Conservation (phyloP, 495 filamentous ascomycete genomes). For the Aspergillus wentii region DNA sequence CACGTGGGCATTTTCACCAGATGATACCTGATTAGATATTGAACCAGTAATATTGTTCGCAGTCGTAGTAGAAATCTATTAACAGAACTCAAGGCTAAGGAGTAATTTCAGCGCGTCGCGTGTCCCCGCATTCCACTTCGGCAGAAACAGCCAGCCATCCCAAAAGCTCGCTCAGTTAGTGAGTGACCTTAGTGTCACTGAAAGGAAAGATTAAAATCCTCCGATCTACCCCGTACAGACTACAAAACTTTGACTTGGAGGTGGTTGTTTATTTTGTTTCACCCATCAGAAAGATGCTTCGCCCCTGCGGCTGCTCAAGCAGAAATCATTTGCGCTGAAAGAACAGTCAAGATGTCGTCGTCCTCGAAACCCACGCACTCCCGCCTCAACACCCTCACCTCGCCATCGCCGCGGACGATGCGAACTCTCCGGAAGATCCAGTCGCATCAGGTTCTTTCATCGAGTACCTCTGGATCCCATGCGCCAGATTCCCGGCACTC, state of each 20-base stretch:
- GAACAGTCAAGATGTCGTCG: constrained; percentile 12
- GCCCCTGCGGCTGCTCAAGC: constrained; percentile 2
- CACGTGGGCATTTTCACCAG: no score
- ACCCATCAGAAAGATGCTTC: constrained; percentile 11
- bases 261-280: no score
- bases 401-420: constrained; percentile 43
- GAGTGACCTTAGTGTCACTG: no score
- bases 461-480: constrained; percentile 19
- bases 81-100: no score
- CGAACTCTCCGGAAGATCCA: constrained; percentile 49
- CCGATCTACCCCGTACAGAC: constrained; percentile 1
- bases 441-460: constrained; percentile 46
- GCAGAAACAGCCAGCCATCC: no score
- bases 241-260: no score
- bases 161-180: no score
- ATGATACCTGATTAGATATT: no score
- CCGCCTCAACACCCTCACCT: constrained; percentile 31
- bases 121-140: constrained; percentile 20
- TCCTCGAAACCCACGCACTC: constrained; percentile 19
- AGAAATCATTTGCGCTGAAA: neutral
- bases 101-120: constrained; percentile 7
- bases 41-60: no score
- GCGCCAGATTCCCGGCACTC: constrained; percentile 27
- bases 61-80: no score
- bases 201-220: constrained; percentile 1